These are phyloP conservation scores for Acanthamoeba lenticulata DNA, from an alignment of 208 protist genomes.

Conservation along the genomic window DNA sequence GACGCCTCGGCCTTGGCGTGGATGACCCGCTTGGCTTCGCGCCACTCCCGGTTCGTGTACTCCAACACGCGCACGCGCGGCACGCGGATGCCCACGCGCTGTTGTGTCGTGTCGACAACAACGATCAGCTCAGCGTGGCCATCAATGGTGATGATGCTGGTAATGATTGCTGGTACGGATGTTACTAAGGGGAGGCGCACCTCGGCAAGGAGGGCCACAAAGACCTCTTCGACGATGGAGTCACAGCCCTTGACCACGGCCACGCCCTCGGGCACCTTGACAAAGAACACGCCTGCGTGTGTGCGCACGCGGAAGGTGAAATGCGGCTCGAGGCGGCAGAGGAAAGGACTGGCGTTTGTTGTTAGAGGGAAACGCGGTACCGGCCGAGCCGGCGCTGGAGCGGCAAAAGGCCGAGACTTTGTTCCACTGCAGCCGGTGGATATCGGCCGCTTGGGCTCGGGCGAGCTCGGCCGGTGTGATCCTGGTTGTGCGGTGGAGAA, in stretches of 20 bases:
- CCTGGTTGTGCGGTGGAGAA: neutral
- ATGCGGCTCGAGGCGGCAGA: no score
- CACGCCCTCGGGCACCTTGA: neutral
- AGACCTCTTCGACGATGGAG: neutral
- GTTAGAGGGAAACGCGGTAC: neutral
- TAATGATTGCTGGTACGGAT: no score
- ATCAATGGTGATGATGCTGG: no score
- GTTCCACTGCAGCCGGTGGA: neutral
- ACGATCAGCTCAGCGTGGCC: neutral
- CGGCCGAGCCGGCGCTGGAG: neutral
- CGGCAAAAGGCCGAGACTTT: neutral
- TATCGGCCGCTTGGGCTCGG: neutral
- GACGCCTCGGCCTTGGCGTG: neutral
- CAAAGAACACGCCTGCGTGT: neutral
- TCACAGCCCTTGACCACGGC: neutral
- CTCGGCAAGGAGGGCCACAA: conserved; percentile 7
- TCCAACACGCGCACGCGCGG: neutral
- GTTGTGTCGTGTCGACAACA: neutral
- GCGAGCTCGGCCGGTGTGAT: neutral
- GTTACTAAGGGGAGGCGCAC: neutral
- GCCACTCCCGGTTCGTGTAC: conserved; percentile 5
- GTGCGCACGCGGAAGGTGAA: no score
- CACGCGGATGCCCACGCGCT: neutral
- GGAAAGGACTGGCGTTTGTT: no score
- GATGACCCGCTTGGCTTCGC: neutral